Conservation (phyloP, 805 yeast genomes). For the Metschnikowia henanensis region DNA sequence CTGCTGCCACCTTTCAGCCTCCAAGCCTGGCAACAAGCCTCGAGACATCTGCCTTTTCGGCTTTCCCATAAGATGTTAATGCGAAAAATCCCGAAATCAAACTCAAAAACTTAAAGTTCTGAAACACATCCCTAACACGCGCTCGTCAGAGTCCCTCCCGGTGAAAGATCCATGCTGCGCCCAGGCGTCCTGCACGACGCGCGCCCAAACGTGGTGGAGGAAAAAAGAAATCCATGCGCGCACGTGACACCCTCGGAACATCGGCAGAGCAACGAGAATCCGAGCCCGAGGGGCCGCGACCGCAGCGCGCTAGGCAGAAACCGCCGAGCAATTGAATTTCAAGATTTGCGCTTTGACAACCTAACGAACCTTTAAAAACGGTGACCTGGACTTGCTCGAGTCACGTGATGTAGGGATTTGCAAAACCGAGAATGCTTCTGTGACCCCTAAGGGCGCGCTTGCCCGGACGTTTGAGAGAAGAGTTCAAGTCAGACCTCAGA, state of each 20-base stretch:
- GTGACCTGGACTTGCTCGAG: not conserved
- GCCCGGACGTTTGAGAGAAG: no score
- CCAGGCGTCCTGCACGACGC: slow-evolving; percentile 3
- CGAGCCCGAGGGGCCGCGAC: not conserved
- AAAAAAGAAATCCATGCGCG: slow-evolving; percentile 5
- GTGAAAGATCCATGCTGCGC: slow-evolving; percentile 4
- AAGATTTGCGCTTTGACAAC: slow-evolving; percentile 4
- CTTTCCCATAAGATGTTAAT: no score
- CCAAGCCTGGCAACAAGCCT: no score
- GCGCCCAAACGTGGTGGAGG: slow-evolving; percentile 1
- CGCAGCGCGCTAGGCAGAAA: slow-evolving; percentile 2
- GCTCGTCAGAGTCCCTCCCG: not conserved
- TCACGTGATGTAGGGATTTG: slow-evolving; percentile 14
- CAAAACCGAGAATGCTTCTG: no score
- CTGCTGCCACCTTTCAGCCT: not conserved
- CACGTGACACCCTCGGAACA: slow-evolving; percentile 5
- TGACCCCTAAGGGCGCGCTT: no score
- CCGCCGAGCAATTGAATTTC: not conserved
- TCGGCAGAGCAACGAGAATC: slow-evolving; percentile 5
- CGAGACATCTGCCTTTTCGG: no score
- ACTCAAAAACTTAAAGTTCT: no score
- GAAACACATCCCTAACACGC: no score
- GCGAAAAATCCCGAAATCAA: no score
- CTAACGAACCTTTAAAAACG: not conserved
- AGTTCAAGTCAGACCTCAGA: no score